Conservation (phyloP, 768 basidiomycete species). For the Hemileccinum impolitum region DNA sequence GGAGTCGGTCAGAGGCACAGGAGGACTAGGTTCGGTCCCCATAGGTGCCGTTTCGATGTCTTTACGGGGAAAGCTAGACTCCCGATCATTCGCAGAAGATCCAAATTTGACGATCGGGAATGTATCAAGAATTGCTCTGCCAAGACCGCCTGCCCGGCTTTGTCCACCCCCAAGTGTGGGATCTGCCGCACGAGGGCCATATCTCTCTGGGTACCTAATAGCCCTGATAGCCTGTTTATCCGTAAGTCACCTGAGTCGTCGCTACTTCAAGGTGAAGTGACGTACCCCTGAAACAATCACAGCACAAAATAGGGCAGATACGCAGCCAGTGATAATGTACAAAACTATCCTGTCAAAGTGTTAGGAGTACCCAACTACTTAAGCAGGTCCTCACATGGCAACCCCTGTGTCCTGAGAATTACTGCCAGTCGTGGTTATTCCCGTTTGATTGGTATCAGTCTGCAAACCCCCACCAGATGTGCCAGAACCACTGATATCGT, state of each 20-base stretch:
- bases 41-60: constrained; percentile 30
- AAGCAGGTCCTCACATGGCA: constrained; percentile 61
- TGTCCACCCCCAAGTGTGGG: constrained; percentile 38
- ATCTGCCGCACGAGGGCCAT: constrained; percentile 64
- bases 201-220: constrained; percentile 86
- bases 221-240: constrained; percentile 69
- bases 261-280: constrained; percentile 8
- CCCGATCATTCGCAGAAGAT: constrained; percentile 17
- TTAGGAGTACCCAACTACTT: constrained; percentile 9
- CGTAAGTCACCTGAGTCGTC: neutral
- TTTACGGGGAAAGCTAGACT: constrained; percentile 19
- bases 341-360: constrained; percentile 59
- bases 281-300: constrained; percentile 84
- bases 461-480: constrained; percentile 2
- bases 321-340: constrained; percentile 86
- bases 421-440: constrained; percentile 9
- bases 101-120: constrained; percentile 93
- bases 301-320: constrained; percentile 78
- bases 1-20: constrained; percentile 4
- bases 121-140: constrained; percentile 91
- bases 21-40: neutral
- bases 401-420: constrained; percentile 49
- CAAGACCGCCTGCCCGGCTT: constrained; percentile 79
- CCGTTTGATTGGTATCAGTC: constrained; percentile 19
- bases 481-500: constrained; percentile 50